Conservation (phyloP, 179 eudicot genomes). For the Heliamphora pulchella region DNA sequence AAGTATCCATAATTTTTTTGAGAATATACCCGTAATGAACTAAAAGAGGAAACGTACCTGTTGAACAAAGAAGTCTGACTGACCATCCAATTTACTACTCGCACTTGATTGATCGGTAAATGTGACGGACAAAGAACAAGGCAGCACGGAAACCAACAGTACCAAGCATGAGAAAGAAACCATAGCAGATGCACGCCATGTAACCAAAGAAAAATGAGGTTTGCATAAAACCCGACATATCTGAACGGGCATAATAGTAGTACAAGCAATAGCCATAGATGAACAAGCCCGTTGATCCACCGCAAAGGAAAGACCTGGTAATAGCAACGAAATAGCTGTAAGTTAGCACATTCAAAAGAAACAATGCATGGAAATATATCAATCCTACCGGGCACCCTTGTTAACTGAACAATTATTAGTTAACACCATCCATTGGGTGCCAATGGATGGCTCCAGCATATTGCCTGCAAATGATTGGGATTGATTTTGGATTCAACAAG, state of each 20-base stretch:
- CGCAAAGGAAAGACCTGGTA: conserved; percentile 36
- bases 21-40: neutral
- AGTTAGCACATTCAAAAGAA: neutral
- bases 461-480: too few species aligned
- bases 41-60: conserved; percentile 7
- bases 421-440: too few species aligned
- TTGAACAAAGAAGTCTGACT: neutral
- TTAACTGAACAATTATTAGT: too few species aligned
- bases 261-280: conserved; percentile 34
- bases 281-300: conserved; percentile 39
- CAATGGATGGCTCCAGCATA: too few species aligned
- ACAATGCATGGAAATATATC: too few species aligned
- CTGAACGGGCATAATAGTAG: conserved; percentile 35
- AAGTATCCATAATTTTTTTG: neutral
- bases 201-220: conserved; percentile 41
- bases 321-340: neutral
- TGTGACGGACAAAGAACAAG: conserved; percentile 36
- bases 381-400: too few species aligned
- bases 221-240: conserved; percentile 41
- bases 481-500: too few species aligned
- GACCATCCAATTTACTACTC: conserved; percentile 17
- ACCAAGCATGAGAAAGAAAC: conserved; percentile 41
- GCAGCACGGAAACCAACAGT: conserved; percentile 36
- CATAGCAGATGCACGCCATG: conserved; percentile 44
- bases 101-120: conserved; percentile 37